Percentiles rank a stretch among this genome's conserved stretches.
Evolutionary conservation across 179 eudicot species (phyloP).

Genomic region (Silene coronaria): DNA sequence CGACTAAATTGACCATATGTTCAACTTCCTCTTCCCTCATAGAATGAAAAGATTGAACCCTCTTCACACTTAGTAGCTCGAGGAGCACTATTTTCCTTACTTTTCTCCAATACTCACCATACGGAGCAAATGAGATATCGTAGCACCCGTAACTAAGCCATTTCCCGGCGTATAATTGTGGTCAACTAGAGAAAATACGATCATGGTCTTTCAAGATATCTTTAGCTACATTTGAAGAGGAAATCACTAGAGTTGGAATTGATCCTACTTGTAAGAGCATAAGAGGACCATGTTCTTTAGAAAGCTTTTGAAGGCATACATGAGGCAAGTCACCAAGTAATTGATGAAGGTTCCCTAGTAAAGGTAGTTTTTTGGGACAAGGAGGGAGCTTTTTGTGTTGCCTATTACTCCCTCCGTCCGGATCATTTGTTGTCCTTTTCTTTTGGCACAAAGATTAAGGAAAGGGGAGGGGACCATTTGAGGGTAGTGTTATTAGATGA

Average conservation of each 20-base stretch:
- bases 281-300: slow-evolving; percentile 38
- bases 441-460: too few species aligned
- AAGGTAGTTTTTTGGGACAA: slow-evolving; percentile 46
- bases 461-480: too few species aligned
- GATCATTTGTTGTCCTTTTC: too few species aligned
- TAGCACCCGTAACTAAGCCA: slow-evolving; percentile 27
- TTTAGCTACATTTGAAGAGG: slow-evolving; percentile 35
- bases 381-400: slow-evolving; percentile 33
- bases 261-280: slow-evolving; percentile 51
- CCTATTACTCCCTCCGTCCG: too few species aligned
- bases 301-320: slow-evolving; percentile 25
- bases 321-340: slow-evolving; percentile 34
- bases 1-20: slow-evolving; percentile 25
- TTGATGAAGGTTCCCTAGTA: slow-evolving; percentile 57
- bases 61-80: slow-evolving; percentile 36
- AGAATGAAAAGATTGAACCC: slow-evolving; percentile 33
- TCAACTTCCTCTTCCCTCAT: slow-evolving; percentile 38
- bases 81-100: slow-evolving; percentile 33
- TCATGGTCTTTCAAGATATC: slow-evolving; percentile 40
- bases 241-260: slow-evolving; percentile 43
- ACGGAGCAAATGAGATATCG: slow-evolving; percentile 33
- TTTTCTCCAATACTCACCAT: slow-evolving; percentile 47
- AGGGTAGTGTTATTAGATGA: too few species aligned
- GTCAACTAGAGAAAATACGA: slow-evolving; percentile 36
- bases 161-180: slow-evolving; percentile 25